phyloP scores from a whole-genome alignment of 2,329 filamentous ascomycete genomes.

The Pezicula carpinea region DNA sequence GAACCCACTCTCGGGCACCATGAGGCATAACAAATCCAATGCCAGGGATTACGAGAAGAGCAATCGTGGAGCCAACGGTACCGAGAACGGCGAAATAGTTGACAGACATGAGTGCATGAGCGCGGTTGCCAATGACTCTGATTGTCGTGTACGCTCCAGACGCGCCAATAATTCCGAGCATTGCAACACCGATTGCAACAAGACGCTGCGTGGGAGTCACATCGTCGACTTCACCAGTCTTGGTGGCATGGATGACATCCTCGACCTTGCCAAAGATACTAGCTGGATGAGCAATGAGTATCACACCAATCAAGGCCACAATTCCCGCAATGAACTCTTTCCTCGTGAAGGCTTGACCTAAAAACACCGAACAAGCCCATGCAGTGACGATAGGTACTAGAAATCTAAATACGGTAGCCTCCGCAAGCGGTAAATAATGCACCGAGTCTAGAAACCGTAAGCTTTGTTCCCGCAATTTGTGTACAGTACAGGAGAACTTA shows the following conservation, averaged over 20 bases:
- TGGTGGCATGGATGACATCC: conserved; percentile 4
- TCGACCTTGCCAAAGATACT: conserved; percentile 18
- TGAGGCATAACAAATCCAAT: conserved; percentile 41
- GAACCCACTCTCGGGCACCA: conserved; percentile 46
- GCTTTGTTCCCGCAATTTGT: background rate
- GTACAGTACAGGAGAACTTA: conserved; percentile 6
- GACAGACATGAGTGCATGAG: conserved; percentile 79
- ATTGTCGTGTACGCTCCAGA: conserved; percentile 72
- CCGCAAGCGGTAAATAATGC: conserved; percentile 77
- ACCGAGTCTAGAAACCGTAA: conserved; percentile 21
- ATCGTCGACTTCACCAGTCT: conserved; percentile 11
- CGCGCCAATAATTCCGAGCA: conserved; percentile 73
- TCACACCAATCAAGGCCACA: conserved; percentile 72
- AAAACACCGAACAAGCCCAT: conserved; percentile 70
- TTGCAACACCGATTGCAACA: conserved; percentile 63
- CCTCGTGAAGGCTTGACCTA: conserved; percentile 71
- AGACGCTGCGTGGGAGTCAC: conserved; percentile 33
- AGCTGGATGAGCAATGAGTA: conserved; percentile 70
- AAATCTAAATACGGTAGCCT: conserved; percentile 88
- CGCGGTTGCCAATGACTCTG: conserved; percentile 72
- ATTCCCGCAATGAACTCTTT: conserved; percentile 72
- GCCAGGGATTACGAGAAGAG: conserved; percentile 38
- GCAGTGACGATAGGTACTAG: conserved; percentile 77
- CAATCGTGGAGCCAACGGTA: conserved; percentile 58
- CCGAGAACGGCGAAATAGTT: conserved; percentile 76